A percentile compares a stretch with the other conserved stretches of the same genome.
Evolutionary conservation across 2,329 filamentous ascomycete genomes (phyloP).

Genomic region (Colletotrichum lindemuthianum): DNA sequence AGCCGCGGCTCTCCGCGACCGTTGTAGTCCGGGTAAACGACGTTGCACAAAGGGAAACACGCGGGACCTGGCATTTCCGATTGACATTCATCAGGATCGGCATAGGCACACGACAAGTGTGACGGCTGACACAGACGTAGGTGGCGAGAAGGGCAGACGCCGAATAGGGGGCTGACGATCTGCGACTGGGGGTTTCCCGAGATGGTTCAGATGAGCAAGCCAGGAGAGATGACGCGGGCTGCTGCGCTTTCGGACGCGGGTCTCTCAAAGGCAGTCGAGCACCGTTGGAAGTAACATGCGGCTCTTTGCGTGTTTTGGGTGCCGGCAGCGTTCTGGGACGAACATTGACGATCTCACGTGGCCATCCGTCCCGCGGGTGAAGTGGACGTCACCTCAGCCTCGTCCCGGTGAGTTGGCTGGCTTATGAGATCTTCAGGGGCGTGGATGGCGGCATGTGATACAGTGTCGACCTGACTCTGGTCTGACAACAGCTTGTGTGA

Average conservation of each 20-base stretch:
- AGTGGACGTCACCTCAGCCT: neutral
- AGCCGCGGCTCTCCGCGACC: too few species aligned
- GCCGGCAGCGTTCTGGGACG: neutral
- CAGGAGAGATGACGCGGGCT: too few species aligned
- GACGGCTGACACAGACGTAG: slow-evolving; percentile 5
- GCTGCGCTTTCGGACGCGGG: too few species aligned
- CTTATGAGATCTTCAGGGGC: too few species aligned
- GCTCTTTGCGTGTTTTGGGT: neutral
- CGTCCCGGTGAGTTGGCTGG: too few species aligned
- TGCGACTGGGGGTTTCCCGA: neutral
- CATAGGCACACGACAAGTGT: slow-evolving; percentile 1
- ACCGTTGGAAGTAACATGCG: neutral
- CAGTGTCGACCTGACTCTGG: too few species aligned
- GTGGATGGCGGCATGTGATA: too few species aligned
- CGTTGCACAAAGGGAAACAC: neutral
- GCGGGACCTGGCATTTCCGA: slow-evolving; percentile 12
- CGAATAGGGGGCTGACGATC: neutral
- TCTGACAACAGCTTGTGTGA: too few species aligned
- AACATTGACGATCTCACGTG: neutral
- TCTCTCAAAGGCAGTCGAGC: too few species aligned
- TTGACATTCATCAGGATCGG: neutral
- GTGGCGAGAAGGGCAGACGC: slow-evolving; percentile 2
- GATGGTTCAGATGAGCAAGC: too few species aligned
- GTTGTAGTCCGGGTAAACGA: neutral
- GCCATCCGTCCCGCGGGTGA: neutral